Base-by-base conservation (phyloP, 2,329 filamentous ascomycete species). In the Lasiodiplodia sp. region DNA sequence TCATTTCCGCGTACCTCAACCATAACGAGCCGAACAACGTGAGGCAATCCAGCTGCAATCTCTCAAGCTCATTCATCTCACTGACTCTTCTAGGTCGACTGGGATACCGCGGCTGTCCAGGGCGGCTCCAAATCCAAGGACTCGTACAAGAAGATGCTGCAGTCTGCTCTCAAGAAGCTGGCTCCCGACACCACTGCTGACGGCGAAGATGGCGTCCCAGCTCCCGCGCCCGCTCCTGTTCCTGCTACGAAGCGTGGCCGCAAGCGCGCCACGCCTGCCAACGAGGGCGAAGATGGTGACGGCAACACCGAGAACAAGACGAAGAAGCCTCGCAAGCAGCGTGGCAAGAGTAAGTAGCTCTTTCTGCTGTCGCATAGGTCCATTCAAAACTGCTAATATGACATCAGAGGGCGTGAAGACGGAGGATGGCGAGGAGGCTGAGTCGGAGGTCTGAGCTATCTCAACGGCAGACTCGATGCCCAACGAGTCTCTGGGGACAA, bases 21-120 rank as follows among this genome's bases (percentile, higher is more conserved):
- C 52, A 67, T 40, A 28, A 18, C 6, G 55, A 67, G 3, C 52
- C 65, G 11, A 55, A 58, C 11, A 67, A 67, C 12, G 65, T 67
- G n/a, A 51, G 65, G 11, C 25, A 34, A 31, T 6, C 23, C 21
- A 18, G 14, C 5, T 44, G 40, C 11, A 4, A 16, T 18, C 2
- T 8, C 18, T 31, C 31, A 11, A 18, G 25, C 3, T 6, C 11
- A n/a, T n/a, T 40, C 11, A n/a, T 12, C 23, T 6, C 49, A 12
- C 60, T 52, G 6, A 49, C 40, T 34, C 8, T 52, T 12, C 16
- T 23, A 66, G 63, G 51, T 66, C 25, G 16, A 66, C 37, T 66
- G 63, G 63, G 38, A 51, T 16, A 4, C 37, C 10, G 63, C 63
- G 2, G 51, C 47, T 14, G 7, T 37, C 12, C 11, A 40, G 23